Base-by-base conservation (phyloP, 2,329 filamentous ascomycete species). In the Gremmenia infestans region DNA sequence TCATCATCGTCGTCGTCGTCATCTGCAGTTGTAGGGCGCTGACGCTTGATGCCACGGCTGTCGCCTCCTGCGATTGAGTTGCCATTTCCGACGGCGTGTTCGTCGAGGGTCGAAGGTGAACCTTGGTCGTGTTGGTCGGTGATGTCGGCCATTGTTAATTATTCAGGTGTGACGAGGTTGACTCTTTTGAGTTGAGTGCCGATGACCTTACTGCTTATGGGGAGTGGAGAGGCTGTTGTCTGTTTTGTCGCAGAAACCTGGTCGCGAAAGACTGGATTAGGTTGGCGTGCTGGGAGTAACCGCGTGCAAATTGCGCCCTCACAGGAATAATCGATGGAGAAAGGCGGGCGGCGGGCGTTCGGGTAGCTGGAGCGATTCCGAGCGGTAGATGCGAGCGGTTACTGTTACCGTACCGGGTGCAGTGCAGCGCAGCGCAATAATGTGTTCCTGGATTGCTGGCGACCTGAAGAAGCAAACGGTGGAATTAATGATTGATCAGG, bases 1-100 rank as follows among this genome's bases (percentile, higher is more conserved):
- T 97, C 93, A 67, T 96, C 92, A 67, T 97, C 92, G 63, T 97
- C 94, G 64, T 97, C 93, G 65, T 97, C 94, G 72, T 97, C 94
- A 72, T 97, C 93, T 69, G 86, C 86, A 52, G 86, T 82, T 67
- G 88, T 87, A 62, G 89, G 85, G 71, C 94, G 90, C 74, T 82
- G 83, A 68, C 93, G 91, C 82, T 97, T 97, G 76, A 91, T 83
- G 73, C 91, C 91, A 72, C 92, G 90, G 74, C 77, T 82, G 71
- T 92, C 88, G 64, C 76, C 72, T 69, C 78, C 78, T 5, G 65
- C 58, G 51, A 63, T 64, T 53, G 77, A 74, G 68, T 81, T 87
- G 73, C 88, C 88, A 78, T 92, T 91, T 75, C 87, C 88, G 67
- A 83, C 80, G 65, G 81, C 76, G 70, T 89, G 85, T 65, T 91